These are phyloP conservation scores for Candida oleophila DNA, from an alignment of 805 yeast genomes.

Conservation along the genomic window DNA sequence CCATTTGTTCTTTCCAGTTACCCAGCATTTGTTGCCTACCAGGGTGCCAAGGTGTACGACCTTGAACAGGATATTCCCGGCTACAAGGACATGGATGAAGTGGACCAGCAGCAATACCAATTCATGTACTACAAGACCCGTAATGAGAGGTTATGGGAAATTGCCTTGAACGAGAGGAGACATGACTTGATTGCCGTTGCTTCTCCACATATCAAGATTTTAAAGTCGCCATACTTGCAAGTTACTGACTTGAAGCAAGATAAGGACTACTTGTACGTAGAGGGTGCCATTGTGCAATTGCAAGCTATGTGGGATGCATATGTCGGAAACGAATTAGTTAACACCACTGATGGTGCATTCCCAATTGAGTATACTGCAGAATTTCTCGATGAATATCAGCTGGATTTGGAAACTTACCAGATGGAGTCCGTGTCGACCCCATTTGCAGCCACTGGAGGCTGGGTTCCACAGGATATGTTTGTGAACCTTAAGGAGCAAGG, in stretches of 20 bases:
- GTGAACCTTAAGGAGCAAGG: conserved; percentile 67
- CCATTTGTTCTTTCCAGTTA: conserved; percentile 78
- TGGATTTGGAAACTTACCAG: conserved; percentile 65
- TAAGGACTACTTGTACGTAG: conserved; percentile 61
- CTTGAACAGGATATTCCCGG: conserved; percentile 72
- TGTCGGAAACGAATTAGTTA: conserved; percentile 55
- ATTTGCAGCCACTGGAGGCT: conserved; percentile 87
- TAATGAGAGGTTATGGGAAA: conserved; percentile 88
- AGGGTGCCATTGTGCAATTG: conserved; percentile 64
- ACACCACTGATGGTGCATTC: conserved; percentile 38
- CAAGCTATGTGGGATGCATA: conserved; percentile 69
- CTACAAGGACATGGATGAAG: conserved; percentile 63
- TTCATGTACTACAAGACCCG: conserved; percentile 88
- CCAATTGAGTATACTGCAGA: conserved; percentile 64
- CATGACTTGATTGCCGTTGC: conserved; percentile 76
- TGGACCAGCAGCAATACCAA: conserved; percentile 76
- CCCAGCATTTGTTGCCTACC: conserved; percentile 83
- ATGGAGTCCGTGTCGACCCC: conserved; percentile 67
- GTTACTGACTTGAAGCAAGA: conserved; percentile 58
- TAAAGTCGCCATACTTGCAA: conserved; percentile 62
- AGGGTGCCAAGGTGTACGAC: conserved; percentile 83
- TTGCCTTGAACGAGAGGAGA: conserved; percentile 60
- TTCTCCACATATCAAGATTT: conserved; percentile 76
- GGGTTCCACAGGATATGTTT: conserved; percentile 95
- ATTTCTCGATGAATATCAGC: conserved; percentile 57